Evolutionary conservation across 2,329 filamentous ascomycete species (phyloP).

Genomic region (Plenodomus tracheiphilus): DNA sequence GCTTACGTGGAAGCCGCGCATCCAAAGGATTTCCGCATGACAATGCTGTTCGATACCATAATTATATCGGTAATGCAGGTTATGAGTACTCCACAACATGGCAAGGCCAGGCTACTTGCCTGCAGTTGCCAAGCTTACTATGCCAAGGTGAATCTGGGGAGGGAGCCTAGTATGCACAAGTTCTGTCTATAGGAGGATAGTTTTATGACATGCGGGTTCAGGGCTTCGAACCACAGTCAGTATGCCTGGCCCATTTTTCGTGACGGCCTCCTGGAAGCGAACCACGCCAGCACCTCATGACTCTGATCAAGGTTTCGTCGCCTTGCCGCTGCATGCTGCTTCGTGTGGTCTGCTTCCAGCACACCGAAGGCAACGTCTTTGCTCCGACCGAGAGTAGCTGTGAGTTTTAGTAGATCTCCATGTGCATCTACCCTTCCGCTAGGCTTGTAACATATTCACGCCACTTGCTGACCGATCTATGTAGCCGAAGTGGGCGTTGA

Average conservation of each 20-base stretch:
- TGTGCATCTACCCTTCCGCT: too few relatives aligned
- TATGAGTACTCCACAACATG: slow-evolving; percentile 30
- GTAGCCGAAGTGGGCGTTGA: slow-evolving; percentile 20
- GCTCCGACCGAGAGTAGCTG: too few relatives aligned
- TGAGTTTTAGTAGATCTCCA: too few relatives aligned
- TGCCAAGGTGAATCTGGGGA: slow-evolving; percentile 20
- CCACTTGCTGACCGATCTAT: slow-evolving; percentile 21
- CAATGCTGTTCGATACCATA: slow-evolving; percentile 21
- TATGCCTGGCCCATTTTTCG: slow-evolving; percentile 20
- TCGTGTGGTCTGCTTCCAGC: too few relatives aligned
- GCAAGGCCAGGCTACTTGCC: slow-evolving; percentile 21
- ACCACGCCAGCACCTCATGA: too few relatives aligned
- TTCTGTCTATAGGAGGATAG: slow-evolving; percentile 28
- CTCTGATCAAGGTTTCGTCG: too few relatives aligned
- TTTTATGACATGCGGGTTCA: slow-evolving; percentile 29
- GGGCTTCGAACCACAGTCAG: slow-evolving; percentile 18
- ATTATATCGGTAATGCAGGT: slow-evolving; percentile 34
- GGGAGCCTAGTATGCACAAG: slow-evolving; percentile 21
- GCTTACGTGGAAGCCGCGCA: slow-evolving; percentile 23
- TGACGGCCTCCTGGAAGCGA: slow-evolving; percentile 13
- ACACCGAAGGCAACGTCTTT: too few relatives aligned
- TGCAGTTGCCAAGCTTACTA: slow-evolving; percentile 26
- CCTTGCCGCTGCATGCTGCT: too few relatives aligned
- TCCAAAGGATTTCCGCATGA: slow-evolving; percentile 27
- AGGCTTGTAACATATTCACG: slow-evolving; percentile 5